Evolutionary conservation across 169 alveolate species (phyloP).

Genomic region (Plasmodium inui): DNA sequence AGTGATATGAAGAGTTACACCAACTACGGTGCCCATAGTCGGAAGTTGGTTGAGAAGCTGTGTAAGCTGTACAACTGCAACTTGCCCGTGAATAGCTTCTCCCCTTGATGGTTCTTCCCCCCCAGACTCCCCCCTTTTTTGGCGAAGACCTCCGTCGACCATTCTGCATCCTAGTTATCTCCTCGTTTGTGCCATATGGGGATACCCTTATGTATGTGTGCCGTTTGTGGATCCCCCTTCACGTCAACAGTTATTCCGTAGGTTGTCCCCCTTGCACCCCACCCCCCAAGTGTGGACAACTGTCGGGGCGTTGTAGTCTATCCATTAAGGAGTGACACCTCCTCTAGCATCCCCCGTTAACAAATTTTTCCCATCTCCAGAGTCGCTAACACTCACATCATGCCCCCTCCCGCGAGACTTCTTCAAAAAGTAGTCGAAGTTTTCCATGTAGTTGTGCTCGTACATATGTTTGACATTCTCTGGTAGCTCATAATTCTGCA

Average conservation of each 20-base stretch:
- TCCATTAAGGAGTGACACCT: too few relatives aligned
- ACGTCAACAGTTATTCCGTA: background rate
- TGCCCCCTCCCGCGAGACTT: constrained; percentile 2
- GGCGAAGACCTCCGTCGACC: background rate
- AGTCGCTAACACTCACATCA: background rate
- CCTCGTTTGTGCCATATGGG: background rate
- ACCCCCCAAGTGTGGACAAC: too few relatives aligned
- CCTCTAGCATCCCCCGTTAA: background rate
- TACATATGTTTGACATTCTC: constrained; percentile 68
- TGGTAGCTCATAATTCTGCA: constrained; percentile 61
- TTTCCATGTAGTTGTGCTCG: constrained; percentile 65
- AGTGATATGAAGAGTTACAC: constrained; percentile 20
- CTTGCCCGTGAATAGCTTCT: constrained; percentile 55
- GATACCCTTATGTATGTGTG: background rate
- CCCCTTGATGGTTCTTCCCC: background rate
- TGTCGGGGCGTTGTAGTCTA: too few relatives aligned
- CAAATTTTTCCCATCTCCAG: background rate
- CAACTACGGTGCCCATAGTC: background rate
- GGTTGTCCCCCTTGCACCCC: background rate
- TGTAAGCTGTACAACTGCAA: constrained; percentile 73
- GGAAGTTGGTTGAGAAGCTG: constrained; percentile 44
- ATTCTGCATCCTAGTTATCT: background rate
- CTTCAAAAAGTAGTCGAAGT: constrained; percentile 64
- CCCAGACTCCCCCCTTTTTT: background rate
- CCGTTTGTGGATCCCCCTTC: background rate